phyloP scores from a whole-genome alignment of 768 basidiomycete genomes.

The Punctularia strigosozonata region DNA sequence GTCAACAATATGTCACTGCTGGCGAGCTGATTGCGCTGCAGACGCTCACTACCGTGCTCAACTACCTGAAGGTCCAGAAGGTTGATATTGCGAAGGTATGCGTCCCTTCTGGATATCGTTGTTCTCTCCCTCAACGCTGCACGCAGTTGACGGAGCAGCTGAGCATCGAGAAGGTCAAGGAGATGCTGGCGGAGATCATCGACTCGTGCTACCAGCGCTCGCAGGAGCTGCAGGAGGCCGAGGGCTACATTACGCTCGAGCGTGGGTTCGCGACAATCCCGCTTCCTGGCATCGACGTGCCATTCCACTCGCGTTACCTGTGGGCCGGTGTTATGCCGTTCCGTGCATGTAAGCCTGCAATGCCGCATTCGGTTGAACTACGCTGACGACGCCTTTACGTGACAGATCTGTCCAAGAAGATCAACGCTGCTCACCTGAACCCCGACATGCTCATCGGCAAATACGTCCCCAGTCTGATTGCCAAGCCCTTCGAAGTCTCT shows the following conservation, averaged over 20 bases:
- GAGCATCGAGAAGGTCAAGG: constrained; percentile 87
- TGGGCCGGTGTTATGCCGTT: constrained; percentile 98
- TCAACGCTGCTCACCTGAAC: constrained; percentile 82
- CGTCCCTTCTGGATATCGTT: background rate
- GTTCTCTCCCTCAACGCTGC: constrained; percentile 2
- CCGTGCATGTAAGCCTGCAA: constrained; percentile 86
- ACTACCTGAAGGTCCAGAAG: constrained; percentile 94
- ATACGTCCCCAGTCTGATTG: constrained; percentile 96
- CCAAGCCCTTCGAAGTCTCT: constrained; percentile 74
- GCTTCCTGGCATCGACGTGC: constrained; percentile 94
- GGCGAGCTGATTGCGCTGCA: constrained; percentile 91
- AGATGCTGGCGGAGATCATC: constrained; percentile 90
- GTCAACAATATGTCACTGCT: constrained; percentile 99
- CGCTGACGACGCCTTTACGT: too few species aligned
- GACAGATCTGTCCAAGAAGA: constrained; percentile 92
- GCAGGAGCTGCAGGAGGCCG: constrained; percentile 62
- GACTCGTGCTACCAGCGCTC: constrained; percentile 69
- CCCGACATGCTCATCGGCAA: constrained; percentile 90
- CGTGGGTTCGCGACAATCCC: constrained; percentile 96
- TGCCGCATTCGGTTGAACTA: too few species aligned
- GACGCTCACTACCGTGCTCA: constrained; percentile 90
- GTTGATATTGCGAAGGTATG: constrained; percentile 81
- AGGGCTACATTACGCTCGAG: constrained; percentile 89
- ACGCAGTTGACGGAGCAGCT: constrained; percentile 75
- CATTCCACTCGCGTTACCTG: constrained; percentile 98